phyloP scores from a whole-genome alignment of 139 green algal genomes.

The Chlorella sp. region DNA sequence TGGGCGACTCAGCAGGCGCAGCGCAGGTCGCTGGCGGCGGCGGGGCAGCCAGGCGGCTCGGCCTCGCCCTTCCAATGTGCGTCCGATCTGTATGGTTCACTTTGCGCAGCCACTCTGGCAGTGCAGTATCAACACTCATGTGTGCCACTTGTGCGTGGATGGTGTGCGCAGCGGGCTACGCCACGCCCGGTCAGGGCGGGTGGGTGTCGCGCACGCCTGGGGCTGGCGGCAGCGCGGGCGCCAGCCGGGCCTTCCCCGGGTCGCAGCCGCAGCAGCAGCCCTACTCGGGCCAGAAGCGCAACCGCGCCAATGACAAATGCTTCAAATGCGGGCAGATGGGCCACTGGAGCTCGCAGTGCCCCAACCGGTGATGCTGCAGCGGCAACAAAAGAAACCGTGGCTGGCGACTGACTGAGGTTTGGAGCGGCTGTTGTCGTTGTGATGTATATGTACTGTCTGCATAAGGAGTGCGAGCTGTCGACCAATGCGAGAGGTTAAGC shows the following conservation, averaged over 20 bases:
- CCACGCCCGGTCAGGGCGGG: background rate
- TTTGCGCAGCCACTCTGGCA: background rate
- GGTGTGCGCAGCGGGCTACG: background rate
- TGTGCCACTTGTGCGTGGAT: background rate
- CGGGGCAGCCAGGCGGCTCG: background rate
- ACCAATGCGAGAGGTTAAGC: too few species aligned
- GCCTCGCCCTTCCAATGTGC: background rate
- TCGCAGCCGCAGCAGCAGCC: background rate
- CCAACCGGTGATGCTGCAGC: too few species aligned
- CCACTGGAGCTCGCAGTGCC: constrained; percentile 15
- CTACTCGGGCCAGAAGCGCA: background rate
- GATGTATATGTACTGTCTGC: too few species aligned
- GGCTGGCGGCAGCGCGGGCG: background rate
- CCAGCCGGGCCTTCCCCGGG: background rate
- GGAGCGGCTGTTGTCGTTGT: too few species aligned
- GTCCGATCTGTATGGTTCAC: background rate
- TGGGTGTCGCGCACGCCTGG: background rate
- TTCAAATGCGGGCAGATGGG: constrained; percentile 18
- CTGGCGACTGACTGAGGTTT: too few species aligned
- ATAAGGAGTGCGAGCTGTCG: too few species aligned
- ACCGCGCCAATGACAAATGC: constrained; percentile 11
- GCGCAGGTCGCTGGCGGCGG: background rate
- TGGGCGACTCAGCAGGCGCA: background rate
- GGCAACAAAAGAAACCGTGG: too few species aligned
- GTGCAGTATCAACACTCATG: background rate